A percentile compares a stretch with the other conserved stretches of the same genome.
Evolutionary conservation across 768 basidiomycete genomes (phyloP).

Genomic region (Pholiota molesta): DNA sequence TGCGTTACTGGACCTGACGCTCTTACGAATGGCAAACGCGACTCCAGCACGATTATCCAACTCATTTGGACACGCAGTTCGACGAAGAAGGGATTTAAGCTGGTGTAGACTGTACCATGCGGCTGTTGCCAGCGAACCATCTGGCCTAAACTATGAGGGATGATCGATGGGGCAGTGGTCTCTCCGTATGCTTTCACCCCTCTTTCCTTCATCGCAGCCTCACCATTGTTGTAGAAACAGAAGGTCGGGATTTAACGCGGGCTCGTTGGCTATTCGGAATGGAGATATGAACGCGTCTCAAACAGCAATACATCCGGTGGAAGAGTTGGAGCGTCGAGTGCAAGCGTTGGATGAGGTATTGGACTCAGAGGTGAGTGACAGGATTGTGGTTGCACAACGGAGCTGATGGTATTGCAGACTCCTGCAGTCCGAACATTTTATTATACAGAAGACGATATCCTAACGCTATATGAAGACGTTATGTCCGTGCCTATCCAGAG

Average conservation of each 20-base stretch:
- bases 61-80: conserved; percentile 2
- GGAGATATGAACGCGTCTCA: conserved; percentile 1
- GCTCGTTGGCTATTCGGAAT: conserved; percentile 10
- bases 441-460: conserved; percentile 47
- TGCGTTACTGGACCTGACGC: conserved; percentile 30
- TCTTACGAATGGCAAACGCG: conserved; percentile 23
- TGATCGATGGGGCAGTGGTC: not conserved
- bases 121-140: conserved; percentile 13
- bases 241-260: not conserved
- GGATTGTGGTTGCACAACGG: not conserved
- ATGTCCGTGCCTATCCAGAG: conserved; percentile 34
- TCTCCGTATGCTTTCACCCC: not conserved
- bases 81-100: conserved; percentile 16
- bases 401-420: conserved; percentile 26
- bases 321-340: conserved; percentile 40
- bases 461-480: conserved; percentile 47
- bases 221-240: not conserved
- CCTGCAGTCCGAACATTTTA: conserved; percentile 32
- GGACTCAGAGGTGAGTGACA: conserved; percentile 33
- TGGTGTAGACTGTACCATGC: conserved; percentile 26
- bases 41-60: conserved; percentile 8
- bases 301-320: conserved; percentile 16
- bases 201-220: not conserved
- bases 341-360: conserved; percentile 39
- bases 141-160: conserved; percentile 5